Conservation (phyloP, 2,329 filamentous ascomycete species). For the Pseudogymnoascus verrucosus region DNA sequence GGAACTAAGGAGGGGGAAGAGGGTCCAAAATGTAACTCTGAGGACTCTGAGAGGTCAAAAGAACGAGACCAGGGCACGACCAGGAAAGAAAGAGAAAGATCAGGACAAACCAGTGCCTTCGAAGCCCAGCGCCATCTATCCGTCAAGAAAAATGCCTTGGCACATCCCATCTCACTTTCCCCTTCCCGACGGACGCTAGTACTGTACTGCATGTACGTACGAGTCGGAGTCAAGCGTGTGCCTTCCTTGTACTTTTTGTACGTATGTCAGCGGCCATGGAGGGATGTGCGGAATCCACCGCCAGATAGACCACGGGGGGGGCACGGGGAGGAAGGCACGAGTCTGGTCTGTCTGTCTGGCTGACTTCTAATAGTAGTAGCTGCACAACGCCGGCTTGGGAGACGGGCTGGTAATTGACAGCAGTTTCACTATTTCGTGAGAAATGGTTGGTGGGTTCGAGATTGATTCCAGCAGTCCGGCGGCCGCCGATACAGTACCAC, state of each 20-base stretch:
- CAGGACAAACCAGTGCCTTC: not conserved
- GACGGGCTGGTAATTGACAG: not conserved
- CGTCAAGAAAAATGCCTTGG: not conserved
- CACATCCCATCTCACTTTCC: not conserved
- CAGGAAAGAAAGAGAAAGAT: no score
- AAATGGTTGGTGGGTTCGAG: not conserved
- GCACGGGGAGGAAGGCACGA: not conserved
- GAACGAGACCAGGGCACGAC: not conserved
- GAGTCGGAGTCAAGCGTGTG: not conserved
- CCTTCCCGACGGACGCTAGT: not conserved
- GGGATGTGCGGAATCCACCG: not conserved
- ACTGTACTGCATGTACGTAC: not conserved
- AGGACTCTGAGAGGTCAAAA: not conserved
- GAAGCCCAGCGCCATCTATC: not conserved
- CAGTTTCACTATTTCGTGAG: not conserved
- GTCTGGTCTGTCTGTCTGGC: not conserved
- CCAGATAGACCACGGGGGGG: not conserved
- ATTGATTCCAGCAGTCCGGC: not conserved
- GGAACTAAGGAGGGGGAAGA: not conserved
- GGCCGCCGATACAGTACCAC: no score
- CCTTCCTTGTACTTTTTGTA: not conserved
- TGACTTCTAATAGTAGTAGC: not conserved
- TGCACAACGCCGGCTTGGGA: not conserved
- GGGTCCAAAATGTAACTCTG: not conserved
- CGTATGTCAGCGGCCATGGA: not conserved